Evolutionary conservation across 2,329 filamentous ascomycete genomes (phyloP).

Genomic region (Penicillium sp.): DNA sequence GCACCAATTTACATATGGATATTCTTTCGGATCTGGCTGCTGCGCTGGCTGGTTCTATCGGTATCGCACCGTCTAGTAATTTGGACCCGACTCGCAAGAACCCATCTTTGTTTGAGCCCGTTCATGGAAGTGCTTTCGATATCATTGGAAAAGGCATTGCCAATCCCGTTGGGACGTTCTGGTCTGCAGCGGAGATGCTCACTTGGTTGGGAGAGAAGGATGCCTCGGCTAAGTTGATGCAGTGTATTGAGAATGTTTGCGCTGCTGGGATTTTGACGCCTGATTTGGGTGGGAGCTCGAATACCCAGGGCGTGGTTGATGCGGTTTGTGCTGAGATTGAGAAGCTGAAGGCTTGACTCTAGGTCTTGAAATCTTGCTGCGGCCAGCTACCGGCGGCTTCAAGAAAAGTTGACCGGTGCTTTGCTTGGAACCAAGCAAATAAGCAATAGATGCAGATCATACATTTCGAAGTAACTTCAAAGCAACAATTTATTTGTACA

Average conservation of each 20-base stretch:
- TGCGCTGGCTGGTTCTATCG: conserved; percentile 67
- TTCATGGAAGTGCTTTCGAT: conserved; percentile 65
- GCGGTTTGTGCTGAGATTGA: conserved; percentile 55
- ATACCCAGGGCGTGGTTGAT: conserved; percentile 59
- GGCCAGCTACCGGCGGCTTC: background rate
- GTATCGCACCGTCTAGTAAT: conserved; percentile 68
- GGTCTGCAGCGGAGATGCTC: conserved; percentile 69
- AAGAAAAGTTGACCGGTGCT: too few relatives aligned
- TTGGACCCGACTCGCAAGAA: conserved; percentile 63
- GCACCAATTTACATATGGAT: conserved; percentile 59
- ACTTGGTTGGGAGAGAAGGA: conserved; percentile 60
- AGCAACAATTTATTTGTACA: background rate
- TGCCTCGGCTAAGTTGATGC: conserved; percentile 58
- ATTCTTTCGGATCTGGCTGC: conserved; percentile 70
- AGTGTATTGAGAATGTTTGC: conserved; percentile 60
- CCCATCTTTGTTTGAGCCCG: conserved; percentile 63
- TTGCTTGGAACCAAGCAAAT: too few relatives aligned
- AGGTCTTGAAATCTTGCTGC: background rate
- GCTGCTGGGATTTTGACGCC: conserved; percentile 54
- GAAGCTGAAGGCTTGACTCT: conserved; percentile 16
- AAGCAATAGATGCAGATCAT: background rate
- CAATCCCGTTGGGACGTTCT: conserved; percentile 66
- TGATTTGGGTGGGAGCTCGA: conserved; percentile 59
- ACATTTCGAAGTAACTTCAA: background rate
- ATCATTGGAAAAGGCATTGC: conserved; percentile 62